Percentiles rank a stretch among this genome's conserved stretches.
These are phyloP conservation scores for Colletotrichum graminicola DNA, from an alignment of 2,329 filamentous ascomycete genomes.

Conservation along the genomic window DNA sequence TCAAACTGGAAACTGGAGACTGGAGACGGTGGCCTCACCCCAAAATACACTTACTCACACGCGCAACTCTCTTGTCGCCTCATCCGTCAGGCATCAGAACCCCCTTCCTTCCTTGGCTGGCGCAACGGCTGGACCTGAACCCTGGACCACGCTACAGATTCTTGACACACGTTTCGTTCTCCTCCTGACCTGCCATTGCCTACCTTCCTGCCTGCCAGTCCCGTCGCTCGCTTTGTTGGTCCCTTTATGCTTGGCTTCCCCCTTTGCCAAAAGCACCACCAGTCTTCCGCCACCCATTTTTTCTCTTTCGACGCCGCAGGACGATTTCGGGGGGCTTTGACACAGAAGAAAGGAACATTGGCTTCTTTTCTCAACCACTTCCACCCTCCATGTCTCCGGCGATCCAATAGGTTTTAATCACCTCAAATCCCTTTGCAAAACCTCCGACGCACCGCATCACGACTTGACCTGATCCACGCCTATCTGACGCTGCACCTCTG, in stretches of 20 bases:
- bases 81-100: slow-evolving; percentile 21
- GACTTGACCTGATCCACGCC: slow-evolving; percentile 33
- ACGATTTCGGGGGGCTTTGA: slow-evolving; percentile 38
- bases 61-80: slow-evolving; percentile 19
- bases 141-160: slow-evolving; percentile 40
- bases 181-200: slow-evolving; percentile 33
- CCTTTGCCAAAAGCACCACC: slow-evolving; percentile 38
- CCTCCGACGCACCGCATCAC: slow-evolving; percentile 29
- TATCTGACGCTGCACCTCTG: slow-evolving; percentile 14
- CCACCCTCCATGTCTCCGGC: slow-evolving; percentile 36
- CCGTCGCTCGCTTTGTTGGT: slow-evolving; percentile 36
- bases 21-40: slow-evolving; percentile 7
- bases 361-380: slow-evolving; percentile 25
- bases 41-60: background rate
- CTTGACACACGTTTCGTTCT: slow-evolving; percentile 40
- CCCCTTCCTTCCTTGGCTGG: slow-evolving; percentile 26
- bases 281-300: slow-evolving; percentile 21
- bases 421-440: slow-evolving; percentile 22
- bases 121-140: slow-evolving; percentile 32
- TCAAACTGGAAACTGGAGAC: background rate
- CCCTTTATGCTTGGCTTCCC: slow-evolving; percentile 34
- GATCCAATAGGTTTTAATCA: slow-evolving; percentile 35
- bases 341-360: slow-evolving; percentile 29
- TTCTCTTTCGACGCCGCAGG: slow-evolving; percentile 36
- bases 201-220: slow-evolving; percentile 15